Percentiles rank a stretch among this genome's conserved stretches.
Conservation (phyloP, 768 basidiomycete species). For the Boletus fagicola region DNA sequence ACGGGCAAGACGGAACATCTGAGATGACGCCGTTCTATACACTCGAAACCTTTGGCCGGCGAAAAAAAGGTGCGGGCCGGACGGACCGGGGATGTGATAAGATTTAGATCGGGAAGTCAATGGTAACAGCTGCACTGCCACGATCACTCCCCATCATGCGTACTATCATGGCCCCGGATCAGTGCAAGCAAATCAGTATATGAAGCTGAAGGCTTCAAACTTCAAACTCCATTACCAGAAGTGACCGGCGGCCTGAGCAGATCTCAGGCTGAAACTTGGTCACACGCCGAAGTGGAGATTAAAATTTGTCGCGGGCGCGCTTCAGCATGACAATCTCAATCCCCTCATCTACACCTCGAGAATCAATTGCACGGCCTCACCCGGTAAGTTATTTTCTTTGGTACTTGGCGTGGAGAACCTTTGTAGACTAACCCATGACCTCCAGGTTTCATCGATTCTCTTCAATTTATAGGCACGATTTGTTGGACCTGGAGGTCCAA, state of each 20-base stretch:
- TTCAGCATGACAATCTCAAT: too few species aligned
- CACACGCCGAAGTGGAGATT: too few species aligned
- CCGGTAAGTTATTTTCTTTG: too few species aligned
- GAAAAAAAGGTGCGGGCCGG: constrained; percentile 13
- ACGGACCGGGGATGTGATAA: constrained; percentile 7
- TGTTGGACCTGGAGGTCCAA: too few species aligned
- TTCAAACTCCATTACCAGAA: not conserved
- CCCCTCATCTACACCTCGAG: not conserved
- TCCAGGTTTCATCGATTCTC: not conserved
- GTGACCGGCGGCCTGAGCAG: not conserved
- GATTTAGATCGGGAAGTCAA: too few species aligned
- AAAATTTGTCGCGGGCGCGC: too few species aligned
- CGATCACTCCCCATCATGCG: not conserved
- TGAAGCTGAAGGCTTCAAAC: too few species aligned
- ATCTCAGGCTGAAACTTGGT: not conserved
- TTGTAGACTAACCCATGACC: not conserved
- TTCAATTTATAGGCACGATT: not conserved
- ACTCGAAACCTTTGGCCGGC: not conserved
- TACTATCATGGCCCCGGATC: not conserved
- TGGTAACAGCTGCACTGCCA: constrained; percentile 11
- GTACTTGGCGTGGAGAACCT: not conserved
- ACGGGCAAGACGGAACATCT: constrained; percentile 25
- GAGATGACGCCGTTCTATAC: not conserved
- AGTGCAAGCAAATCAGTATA: not conserved
- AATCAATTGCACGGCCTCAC: not conserved